Conservation (phyloP, 1,139 yeast genomes). For the Chernovozyma sophiae-reginae region DNA sequence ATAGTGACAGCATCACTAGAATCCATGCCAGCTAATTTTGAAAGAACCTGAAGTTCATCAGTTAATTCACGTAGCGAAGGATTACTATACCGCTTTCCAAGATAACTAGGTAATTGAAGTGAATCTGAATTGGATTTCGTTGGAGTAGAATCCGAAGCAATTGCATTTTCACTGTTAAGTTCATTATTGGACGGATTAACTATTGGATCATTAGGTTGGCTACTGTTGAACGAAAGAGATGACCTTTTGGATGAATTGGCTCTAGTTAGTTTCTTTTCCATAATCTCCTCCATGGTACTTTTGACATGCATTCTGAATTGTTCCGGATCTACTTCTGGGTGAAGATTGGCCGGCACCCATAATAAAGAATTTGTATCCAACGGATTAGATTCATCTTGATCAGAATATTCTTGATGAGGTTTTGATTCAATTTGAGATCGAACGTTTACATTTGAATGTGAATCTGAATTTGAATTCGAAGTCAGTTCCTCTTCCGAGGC, state of each 20-base stretch:
- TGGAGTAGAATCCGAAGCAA: neutral
- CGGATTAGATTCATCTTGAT: neutral
- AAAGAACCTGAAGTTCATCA: constrained; percentile 58
- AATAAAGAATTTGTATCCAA: constrained; percentile 37
- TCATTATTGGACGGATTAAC: neutral
- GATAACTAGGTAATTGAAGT: constrained; percentile 8
- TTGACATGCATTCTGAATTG: constrained; percentile 82
- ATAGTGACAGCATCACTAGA: constrained; percentile 71
- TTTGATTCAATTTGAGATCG: neutral
- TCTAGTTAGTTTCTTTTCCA: constrained; percentile 40
- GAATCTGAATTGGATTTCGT: neutral
- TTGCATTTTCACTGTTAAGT: neutral
- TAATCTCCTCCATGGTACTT: constrained; percentile 71
- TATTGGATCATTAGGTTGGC: neutral
- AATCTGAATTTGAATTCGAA: neutral
- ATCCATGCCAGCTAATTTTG: constrained; percentile 69
- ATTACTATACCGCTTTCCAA: constrained; percentile 24
- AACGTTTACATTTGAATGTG: no score
- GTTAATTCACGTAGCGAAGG: constrained; percentile 69
- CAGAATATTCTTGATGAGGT: neutral
- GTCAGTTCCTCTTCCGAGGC: constrained; percentile 2
- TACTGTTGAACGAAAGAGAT: constrained; percentile 18
- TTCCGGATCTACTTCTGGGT: constrained; percentile 91
- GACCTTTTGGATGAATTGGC: constrained; percentile 30
- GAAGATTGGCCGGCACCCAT: constrained; percentile 96